Percentiles rank a stretch among this genome's conserved stretches.
Evolutionary conservation across 1,284 basidiomycete genomes (phyloP).

Genomic region (Boletellus deceptivus): DNA sequence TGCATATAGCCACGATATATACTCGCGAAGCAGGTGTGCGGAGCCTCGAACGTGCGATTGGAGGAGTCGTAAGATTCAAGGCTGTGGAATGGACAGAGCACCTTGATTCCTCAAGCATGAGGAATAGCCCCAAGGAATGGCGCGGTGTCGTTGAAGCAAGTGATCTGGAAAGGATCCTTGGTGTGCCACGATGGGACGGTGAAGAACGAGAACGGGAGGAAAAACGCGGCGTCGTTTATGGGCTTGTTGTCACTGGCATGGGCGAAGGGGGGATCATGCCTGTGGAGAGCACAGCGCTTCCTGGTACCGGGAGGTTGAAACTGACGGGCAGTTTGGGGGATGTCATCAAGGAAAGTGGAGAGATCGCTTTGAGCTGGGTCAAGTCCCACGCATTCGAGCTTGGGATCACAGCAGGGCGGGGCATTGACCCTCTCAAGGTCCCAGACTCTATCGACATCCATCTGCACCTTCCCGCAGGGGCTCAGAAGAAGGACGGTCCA

Average conservation of each 20-base stretch:
- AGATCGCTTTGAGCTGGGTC: constrained; percentile 84
- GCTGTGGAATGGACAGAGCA: constrained; percentile 86
- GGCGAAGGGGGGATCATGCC: constrained; percentile 86
- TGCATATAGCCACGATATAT: constrained; percentile 73
- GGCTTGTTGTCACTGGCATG: constrained; percentile 85
- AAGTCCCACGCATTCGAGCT: constrained; percentile 82
- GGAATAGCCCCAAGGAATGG: constrained; percentile 45
- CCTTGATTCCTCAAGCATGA: constrained; percentile 44
- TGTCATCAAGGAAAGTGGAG: constrained; percentile 88
- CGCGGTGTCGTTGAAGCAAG: constrained; percentile 60
- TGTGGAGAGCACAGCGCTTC: constrained; percentile 75
- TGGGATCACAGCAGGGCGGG: constrained; percentile 66
- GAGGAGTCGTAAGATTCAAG: constrained; percentile 81
- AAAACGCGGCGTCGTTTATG: constrained; percentile 75
- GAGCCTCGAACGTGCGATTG: constrained; percentile 84
- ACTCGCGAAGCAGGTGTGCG: constrained; percentile 93
- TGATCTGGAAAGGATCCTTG: constrained; percentile 85
- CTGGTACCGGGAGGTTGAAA: constrained; percentile 69
- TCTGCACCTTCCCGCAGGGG: constrained; percentile 83
- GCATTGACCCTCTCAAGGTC: constrained; percentile 72
- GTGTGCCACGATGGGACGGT: constrained; percentile 77
- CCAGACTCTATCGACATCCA: constrained; percentile 77
- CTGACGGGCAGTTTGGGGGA: constrained; percentile 82
- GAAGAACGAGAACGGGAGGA: constrained; percentile 75
- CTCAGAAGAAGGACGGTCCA: constrained; percentile 89